Conservation (phyloP, 1,284 basidiomycete species). For the Boletus nobilissimus region DNA sequence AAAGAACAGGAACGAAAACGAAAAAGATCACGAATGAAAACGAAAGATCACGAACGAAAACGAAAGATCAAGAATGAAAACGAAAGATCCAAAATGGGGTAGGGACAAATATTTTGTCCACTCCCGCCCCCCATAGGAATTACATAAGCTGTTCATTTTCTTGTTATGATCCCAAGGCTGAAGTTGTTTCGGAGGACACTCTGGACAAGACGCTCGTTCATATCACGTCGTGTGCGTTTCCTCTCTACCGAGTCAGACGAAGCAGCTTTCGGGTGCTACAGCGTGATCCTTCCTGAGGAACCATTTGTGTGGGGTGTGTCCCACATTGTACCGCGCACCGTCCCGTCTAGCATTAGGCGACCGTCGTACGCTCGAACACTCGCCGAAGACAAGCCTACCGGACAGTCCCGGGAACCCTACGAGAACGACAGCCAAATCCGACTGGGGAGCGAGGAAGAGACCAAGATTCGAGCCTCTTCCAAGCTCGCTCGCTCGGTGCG, state of each 20-base stretch:
- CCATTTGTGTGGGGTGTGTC: conserved; percentile 71
- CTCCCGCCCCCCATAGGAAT: too few species aligned
- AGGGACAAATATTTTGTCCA: too few species aligned
- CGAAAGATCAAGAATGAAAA: too few species aligned
- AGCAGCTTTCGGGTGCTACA: conserved; percentile 64
- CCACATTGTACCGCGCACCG: conserved; percentile 66
- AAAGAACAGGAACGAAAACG: too few species aligned
- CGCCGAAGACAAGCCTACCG: conserved; percentile 23
- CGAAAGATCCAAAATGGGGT: too few species aligned
- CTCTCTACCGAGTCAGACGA: conserved; percentile 21
- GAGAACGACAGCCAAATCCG: conserved; percentile 56
- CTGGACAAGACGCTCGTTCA: background rate
- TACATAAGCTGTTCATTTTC: conserved; percentile 11
- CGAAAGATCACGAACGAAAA: too few species aligned
- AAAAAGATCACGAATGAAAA: too few species aligned
- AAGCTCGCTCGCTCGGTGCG: conserved; percentile 71
- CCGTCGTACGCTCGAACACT: conserved; percentile 64
- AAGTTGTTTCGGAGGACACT: background rate
- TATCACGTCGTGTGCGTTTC: conserved; percentile 9
- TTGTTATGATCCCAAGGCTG: conserved; percentile 16
- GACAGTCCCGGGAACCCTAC: conserved; percentile 42
- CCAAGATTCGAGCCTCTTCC: conserved; percentile 66
- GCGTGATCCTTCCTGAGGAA: conserved; percentile 72
- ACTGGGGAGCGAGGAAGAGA: conserved; percentile 69
- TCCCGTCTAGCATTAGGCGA: conserved; percentile 67